Conservation (phyloP, 306 rosid genomes). For the Acacia melanoxylon region DNA sequence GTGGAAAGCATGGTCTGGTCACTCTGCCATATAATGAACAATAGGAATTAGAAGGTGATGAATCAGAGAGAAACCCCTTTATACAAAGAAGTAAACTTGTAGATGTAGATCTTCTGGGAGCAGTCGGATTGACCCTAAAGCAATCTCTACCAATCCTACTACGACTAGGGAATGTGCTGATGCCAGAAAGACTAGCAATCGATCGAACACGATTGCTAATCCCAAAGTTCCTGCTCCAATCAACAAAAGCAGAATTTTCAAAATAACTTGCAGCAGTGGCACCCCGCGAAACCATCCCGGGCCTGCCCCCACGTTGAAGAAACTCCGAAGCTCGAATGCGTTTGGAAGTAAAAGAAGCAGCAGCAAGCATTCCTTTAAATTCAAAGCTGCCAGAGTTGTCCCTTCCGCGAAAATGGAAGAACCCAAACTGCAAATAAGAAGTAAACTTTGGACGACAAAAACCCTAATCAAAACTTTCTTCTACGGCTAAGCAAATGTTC, state of each 20-base stretch:
- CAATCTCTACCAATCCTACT: background rate
- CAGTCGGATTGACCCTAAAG: slow-evolving; percentile 12
- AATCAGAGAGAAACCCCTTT: slow-evolving; percentile 47
- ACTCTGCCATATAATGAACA: slow-evolving; percentile 29
- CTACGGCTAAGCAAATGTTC: background rate
- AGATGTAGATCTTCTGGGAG: slow-evolving; percentile 29
- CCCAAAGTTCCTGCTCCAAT: background rate
- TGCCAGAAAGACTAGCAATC: slow-evolving; percentile 32
- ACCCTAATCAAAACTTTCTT: slow-evolving; percentile 11
- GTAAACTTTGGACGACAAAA: background rate
- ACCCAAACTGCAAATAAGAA: background rate
- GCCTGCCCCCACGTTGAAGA: slow-evolving; percentile 41
- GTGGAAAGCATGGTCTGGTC: slow-evolving; percentile 30
- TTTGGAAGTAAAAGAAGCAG: slow-evolving; percentile 47
- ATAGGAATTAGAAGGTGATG: slow-evolving; percentile 34
- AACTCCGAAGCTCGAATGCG: slow-evolving; percentile 19
- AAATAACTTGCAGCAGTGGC: background rate
- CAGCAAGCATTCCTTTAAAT: slow-evolving; percentile 41
- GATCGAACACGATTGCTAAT: slow-evolving; percentile 32
- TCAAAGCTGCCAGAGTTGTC: background rate
- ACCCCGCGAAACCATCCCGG: background rate
- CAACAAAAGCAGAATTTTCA: slow-evolving; percentile 8
- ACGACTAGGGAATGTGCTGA: slow-evolving; percentile 22
- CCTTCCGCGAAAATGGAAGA: background rate
- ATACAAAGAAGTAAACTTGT: slow-evolving; percentile 32